phyloP scores from a whole-genome alignment of 2,329 filamentous ascomycete genomes.

The Ascomycota sp. region DNA sequence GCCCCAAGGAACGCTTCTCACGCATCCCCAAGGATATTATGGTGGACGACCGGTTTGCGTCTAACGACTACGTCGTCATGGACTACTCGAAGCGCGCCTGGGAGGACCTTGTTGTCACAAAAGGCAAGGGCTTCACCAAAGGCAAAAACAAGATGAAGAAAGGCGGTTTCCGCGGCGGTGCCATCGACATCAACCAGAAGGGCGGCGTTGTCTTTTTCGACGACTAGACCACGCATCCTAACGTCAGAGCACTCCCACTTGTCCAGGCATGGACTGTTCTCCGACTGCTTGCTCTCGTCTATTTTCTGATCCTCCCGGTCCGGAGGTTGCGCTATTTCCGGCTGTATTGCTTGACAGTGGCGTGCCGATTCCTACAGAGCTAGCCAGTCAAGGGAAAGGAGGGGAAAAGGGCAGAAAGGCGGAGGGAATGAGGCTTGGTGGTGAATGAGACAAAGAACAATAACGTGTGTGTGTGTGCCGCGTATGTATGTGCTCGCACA shows the following conservation, averaged over 20 bases:
- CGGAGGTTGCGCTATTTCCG: too few species aligned
- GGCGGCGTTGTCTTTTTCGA: constrained; percentile 95
- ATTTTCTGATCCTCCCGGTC: too few species aligned
- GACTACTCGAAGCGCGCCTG: constrained; percentile 80
- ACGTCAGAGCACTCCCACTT: too few species aligned
- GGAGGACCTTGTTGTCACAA: constrained; percentile 72
- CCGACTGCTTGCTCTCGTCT: not conserved
- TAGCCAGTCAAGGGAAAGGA: too few species aligned
- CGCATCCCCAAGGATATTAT: constrained; percentile 49
- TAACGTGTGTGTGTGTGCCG: too few species aligned
- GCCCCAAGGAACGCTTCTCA: constrained; percentile 53
- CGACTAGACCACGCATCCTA: constrained; percentile 31
- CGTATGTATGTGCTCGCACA: too few species aligned
- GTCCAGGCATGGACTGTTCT: not conserved
- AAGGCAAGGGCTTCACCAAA: constrained; percentile 95
- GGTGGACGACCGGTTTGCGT: constrained; percentile 49
- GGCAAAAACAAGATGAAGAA: constrained; percentile 99
- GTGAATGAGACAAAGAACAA: too few species aligned
- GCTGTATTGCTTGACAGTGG: too few species aligned
- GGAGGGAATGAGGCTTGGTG: too few species aligned
- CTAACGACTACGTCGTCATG: constrained; percentile 67
- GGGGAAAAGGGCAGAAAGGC: too few species aligned
- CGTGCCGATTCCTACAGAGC: not conserved
- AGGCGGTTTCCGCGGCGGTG: constrained; percentile 75
- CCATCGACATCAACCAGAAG: constrained; percentile 62